Evolutionary conservation across 2,329 filamentous ascomycete species (phyloP).

Genomic region (Fusarium nematophilum): DNA sequence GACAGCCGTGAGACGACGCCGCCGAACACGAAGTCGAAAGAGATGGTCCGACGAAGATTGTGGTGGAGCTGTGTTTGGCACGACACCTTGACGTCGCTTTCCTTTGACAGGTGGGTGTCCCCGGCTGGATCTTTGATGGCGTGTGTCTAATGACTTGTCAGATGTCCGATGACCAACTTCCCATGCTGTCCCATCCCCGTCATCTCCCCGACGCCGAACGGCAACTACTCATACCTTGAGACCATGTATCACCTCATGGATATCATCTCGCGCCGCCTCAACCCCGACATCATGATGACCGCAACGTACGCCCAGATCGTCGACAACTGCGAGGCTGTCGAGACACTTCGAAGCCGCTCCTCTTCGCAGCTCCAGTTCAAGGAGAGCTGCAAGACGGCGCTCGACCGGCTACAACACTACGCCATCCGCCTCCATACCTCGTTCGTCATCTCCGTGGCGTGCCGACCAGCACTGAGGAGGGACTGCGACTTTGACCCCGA

Average conservation of each 20-base stretch:
- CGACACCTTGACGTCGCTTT: constrained; percentile 72
- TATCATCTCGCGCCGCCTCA: constrained; percentile 68
- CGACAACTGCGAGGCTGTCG: constrained; percentile 66
- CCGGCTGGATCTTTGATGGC: not conserved
- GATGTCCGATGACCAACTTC: constrained; percentile 72
- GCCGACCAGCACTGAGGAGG: constrained; percentile 69
- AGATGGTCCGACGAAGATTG: constrained; percentile 65
- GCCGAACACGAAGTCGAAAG: constrained; percentile 61
- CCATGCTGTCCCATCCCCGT: constrained; percentile 66
- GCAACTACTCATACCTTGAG: constrained; percentile 69
- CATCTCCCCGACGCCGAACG: constrained; percentile 53
- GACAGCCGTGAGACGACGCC: constrained; percentile 59
- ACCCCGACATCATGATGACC: constrained; percentile 63
- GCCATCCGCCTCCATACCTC: constrained; percentile 73
- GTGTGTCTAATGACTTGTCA: constrained; percentile 41
- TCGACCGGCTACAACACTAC: constrained; percentile 72
- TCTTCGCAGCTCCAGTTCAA: constrained; percentile 66
- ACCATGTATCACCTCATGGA: constrained; percentile 74
- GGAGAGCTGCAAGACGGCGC: constrained; percentile 71
- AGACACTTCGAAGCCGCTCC: constrained; percentile 62
- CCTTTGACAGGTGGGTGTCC: constrained; percentile 67
- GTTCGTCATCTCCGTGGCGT: constrained; percentile 74
- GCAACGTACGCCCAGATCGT: constrained; percentile 66
- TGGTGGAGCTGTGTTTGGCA: constrained; percentile 77
- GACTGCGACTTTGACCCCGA: constrained; percentile 61